Base-by-base conservation (phyloP, 805 yeast genomes). In the Suhomyces sp. region DNA sequence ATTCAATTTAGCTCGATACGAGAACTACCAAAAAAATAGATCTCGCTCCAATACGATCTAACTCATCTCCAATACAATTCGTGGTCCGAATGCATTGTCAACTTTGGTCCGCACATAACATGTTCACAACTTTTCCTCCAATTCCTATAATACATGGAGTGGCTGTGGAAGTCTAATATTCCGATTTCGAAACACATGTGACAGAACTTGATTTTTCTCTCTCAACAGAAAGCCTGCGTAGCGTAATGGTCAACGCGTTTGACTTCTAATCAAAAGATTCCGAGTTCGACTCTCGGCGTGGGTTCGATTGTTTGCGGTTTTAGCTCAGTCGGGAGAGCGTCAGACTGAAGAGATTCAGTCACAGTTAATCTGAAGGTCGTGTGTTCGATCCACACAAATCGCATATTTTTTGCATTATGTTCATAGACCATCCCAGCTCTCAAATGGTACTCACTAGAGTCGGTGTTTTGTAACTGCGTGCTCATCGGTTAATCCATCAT, bases 351-450 rank as follows among this genome's bases (percentile, higher is more conserved):
- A 52, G 44, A 52, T 62, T 61, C 62, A 58, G 69, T 65, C 65
- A 57, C 63, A 63, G 63, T 61, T 60, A 61, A 83, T 84, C 88
- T 84, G 88, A 80, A 85, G 90, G 90, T 84, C 88, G 86, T 83
- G 89, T 82, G 89, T 85, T 85, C 89, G 86, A 85, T 83, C 89
- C 89, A 82, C 89, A 83, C 81, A 81, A 78, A 69, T 78, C 83
- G 85, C 85, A 80, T 60, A 47, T 53, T 57, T 27, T 27, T 27
- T 27, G 31, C 31, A 27, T 27, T 6, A 9, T 3, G n/a, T 4
- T 27, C 31, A 4, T 27, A 27, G 5, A 10, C 10, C 12, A 2
- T 27, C 31, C 31, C 2, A 27, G 10, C 29, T 12, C n/a, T 12
- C 5, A 12, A 2, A 4, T 9, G 13, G 6, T 12, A 12, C 12